Evolutionary conservation across 2,329 filamentous ascomycete genomes (phyloP), one percentile per base, ranked within the genome.

Genomic region (Exophiala bonariae): DNA sequence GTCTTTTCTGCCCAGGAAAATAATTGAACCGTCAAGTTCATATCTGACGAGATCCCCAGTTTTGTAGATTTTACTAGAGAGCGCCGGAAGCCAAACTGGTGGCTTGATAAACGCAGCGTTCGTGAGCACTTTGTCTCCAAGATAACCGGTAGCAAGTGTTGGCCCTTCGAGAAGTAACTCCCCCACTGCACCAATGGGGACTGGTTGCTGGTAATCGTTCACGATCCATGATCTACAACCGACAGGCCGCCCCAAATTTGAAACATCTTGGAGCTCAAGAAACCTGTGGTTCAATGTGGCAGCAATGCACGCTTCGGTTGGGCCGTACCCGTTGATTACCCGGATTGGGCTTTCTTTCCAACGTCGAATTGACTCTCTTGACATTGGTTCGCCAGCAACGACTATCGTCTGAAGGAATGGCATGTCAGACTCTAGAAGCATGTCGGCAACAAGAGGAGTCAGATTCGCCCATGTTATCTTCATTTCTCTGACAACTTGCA

Each of bases 381-480:
- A 63, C 54, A 69, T 65, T 30, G 72, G 69, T 48, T 77, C 74
- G 16, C 73, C 74, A 9, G 70, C 72, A 8, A 71, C 63, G 2
- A 67, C 61, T 35, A 78, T 55, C 0, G 64, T 66, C 47, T 66
- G 71, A 26, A 78, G 54, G 1, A 62, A 64, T 1, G 73, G 73
- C 1, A 78, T 66, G 7, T 63, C 65, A 19, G 64, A 60, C 0
- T 72, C 73, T 4, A 67, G 62, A 0, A 78, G 45, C 1, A 71
- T 66, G 17, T 67, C 66, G 1, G 79, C 77, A 17, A 85, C 70
- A 0, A 79, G 71, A 1, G 81, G 78, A 1, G 82, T 84, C 54
- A 82, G 71, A 55, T 79, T 74, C 3, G 73, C 74, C 69, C 72
- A 75, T 35, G 72, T 78, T 16, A 74, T 75, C 11, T 73, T 62